Conservation (phyloP, 1,139 yeast species). For the Saccharomyces hybrid region DNA sequence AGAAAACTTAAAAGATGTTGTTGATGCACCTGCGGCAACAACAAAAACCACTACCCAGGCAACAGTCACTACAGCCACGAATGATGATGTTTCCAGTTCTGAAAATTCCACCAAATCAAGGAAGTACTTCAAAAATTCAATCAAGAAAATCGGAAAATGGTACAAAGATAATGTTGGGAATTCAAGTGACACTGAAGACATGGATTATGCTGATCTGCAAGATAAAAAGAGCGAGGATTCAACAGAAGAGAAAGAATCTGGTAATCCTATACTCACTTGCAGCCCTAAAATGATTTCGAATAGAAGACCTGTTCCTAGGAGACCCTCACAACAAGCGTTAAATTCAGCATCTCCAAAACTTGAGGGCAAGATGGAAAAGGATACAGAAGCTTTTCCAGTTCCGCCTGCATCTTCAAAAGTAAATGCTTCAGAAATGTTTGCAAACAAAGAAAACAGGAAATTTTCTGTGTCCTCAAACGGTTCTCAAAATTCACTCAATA, state of each 20-base stretch:
- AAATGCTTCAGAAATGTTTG: conserved; percentile 29
- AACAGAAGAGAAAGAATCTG: conserved; percentile 1
- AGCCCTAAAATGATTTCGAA: conserved; percentile 29
- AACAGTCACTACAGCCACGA: neutral
- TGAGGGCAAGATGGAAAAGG: neutral
- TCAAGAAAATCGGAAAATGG: conserved; percentile 65
- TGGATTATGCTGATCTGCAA: conserved; percentile 6
- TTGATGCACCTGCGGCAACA: neutral
- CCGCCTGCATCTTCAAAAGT: conserved; percentile 14
- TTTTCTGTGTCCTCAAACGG: neutral
- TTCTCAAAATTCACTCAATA: neutral
- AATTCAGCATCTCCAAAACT: neutral
- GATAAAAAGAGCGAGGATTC: conserved; percentile 5
- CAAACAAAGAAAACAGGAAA: conserved; percentile 16
- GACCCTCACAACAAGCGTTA: conserved; percentile 6
- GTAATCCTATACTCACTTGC: neutral
- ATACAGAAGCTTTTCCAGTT: neutral
- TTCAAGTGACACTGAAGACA: conserved; percentile 9
- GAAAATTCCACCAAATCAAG: conserved; percentile 29
- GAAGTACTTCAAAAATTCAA: conserved; percentile 38
- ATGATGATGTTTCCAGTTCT: conserved; percentile 17
- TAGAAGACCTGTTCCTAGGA: conserved; percentile 22
- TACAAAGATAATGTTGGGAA: conserved; percentile 42
- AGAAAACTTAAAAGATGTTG: neutral
- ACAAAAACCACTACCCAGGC: neutral